phyloP scores from a whole-genome alignment of 257 asterid genomes.

The Leptodermis oblonga region DNA sequence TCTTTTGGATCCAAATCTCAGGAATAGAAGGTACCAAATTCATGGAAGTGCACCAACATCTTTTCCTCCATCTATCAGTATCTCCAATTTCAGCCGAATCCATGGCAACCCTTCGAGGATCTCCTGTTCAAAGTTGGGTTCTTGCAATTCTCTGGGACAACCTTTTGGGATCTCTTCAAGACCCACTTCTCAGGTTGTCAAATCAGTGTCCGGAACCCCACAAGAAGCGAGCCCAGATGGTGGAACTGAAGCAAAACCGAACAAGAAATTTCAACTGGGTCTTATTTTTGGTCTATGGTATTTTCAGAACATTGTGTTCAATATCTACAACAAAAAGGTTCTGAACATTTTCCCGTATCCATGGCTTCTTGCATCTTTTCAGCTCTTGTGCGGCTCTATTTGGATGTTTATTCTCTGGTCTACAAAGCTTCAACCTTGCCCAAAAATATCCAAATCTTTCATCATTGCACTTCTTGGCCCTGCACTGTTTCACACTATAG shows the following conservation, averaged over 20 bases:
- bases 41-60: conserved; percentile 16
- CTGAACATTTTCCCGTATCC: conserved; percentile 82
- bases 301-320: conserved; percentile 81
- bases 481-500: conserved; percentile 84
- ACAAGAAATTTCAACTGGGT: conserved; percentile 51
- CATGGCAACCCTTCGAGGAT: conserved; percentile 30
- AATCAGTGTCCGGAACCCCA: conserved; percentile 51
- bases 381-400: conserved; percentile 71
- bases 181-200: conserved; percentile 29
- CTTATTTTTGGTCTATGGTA: conserved; percentile 90
- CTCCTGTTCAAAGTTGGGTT: conserved; percentile 47
- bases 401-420: conserved; percentile 88
- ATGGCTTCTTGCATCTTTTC: conserved; percentile 93
- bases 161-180: conserved; percentile 38
- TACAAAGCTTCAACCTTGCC: conserved; percentile 65
- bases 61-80: conserved; percentile 18
- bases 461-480: conserved; percentile 87
- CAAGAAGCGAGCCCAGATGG: conserved; percentile 59
- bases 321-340: conserved; percentile 76
- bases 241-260: conserved; percentile 43
- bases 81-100: conserved; percentile 11
- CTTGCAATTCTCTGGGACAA: conserved; percentile 24
- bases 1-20: conserved; percentile 38
- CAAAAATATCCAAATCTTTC: conserved; percentile 70
- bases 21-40: conserved; percentile 28